Conservation (phyloP, 202 grass and related monocot species). For the Alloteropsis angusta region DNA sequence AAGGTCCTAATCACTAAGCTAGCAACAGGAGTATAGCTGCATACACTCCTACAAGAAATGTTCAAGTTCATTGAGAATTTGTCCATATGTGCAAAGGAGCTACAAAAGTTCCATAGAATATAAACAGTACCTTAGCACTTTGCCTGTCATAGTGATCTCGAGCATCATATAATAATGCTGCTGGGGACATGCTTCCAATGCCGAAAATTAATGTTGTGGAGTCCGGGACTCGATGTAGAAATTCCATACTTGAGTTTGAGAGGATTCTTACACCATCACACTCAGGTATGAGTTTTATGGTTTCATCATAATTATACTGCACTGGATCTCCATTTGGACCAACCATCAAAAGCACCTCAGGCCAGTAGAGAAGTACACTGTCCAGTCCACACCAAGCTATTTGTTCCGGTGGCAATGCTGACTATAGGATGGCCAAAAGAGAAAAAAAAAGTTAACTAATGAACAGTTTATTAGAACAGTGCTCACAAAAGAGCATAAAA, state of each 20-base stretch:
- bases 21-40: background rate
- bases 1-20: conserved; percentile 10
- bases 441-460: background rate
- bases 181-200: conserved; percentile 91
- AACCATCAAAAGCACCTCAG: conserved; percentile 82
- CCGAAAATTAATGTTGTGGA: conserved; percentile 81
- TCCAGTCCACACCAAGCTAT: conserved; percentile 93
- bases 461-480: background rate
- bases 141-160: conserved; percentile 88
- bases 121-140: conserved; percentile 80
- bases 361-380: conserved; percentile 90
- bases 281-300: conserved; percentile 84
- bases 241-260: conserved; percentile 97
- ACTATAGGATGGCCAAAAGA: conserved; percentile 43
- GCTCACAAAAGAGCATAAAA: background rate
- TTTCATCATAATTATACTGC: conserved; percentile 80
- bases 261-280: conserved; percentile 96
- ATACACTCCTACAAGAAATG: background rate
- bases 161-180: conserved; percentile 92
- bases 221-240: conserved; percentile 87
- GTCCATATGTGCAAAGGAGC: conserved; percentile 13
- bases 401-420: conserved; percentile 89
- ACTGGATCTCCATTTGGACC: conserved; percentile 87
- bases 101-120: background rate
- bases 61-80: background rate